Base-by-base conservation (phyloP, 345 rosid species). In the Ricinus communis region DNA sequence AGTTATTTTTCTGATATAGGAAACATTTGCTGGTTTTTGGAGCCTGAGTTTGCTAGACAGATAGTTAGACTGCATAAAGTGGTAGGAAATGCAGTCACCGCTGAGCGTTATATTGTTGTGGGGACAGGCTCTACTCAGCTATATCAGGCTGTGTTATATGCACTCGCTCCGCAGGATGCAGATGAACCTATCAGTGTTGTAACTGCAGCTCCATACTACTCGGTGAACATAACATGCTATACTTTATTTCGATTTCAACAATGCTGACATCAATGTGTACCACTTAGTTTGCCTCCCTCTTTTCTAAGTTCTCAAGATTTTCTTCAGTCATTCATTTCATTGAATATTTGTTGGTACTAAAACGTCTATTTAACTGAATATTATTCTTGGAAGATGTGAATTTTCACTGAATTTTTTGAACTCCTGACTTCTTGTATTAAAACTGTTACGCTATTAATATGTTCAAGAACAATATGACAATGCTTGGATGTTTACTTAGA, bases 111-210 rank as follows among this genome's bases (percentile, higher is more conserved):
- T 74, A 86, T 91, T 54, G 90, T 94, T 27, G 98, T 91, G 13
- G 98, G 98, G 25, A 91, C 96, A 0, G 98, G 98, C 33, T 91
- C 98, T 11, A 87, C 97, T 18, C 98, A 91, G 81, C 87, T 94
- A 57, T 90, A 69, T 75, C 91, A 87, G 70, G 98, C 98, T 70
- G 88, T 89, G 15, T 75, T 94, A 11, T 94, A 90, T 71, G 98
- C 98, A 43, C 82, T 89, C 64, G 86, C 90, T 40, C 83, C 88
- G 15, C 83, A 56, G 3, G 86, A 88, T 55, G 81, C 86, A 21
- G 73, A 80, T 0, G 84, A 88, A 64, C 96, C 97, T 10, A 82
- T 86, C 24, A 77, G 79, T 69, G 98, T 91, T 54, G 90, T 94
- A 54, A 84, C 98, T 27, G 95, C 94, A 2, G 85, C 92, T 9